These are phyloP conservation scores for Stylonectria norvegica DNA, from an alignment of 2,329 filamentous ascomycete genomes.

Conservation along the genomic window DNA sequence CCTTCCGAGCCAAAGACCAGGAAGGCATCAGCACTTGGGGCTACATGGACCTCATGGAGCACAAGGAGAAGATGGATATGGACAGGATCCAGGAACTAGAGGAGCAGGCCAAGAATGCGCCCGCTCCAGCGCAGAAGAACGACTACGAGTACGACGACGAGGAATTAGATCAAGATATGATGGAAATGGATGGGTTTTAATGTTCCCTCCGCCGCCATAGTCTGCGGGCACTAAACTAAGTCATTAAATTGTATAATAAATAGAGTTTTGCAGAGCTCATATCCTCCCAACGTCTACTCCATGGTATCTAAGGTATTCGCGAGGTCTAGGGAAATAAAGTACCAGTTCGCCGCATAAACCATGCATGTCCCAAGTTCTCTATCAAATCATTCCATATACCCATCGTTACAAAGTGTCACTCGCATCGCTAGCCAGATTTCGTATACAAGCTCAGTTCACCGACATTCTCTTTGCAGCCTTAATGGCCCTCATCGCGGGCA, in stretches of 20 bases:
- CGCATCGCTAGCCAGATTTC: no score
- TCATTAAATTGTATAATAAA: no score
- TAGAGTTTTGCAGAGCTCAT: no score
- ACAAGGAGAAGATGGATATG: constrained; percentile 72
- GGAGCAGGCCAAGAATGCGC: constrained; percentile 34
- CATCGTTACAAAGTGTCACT: no score
- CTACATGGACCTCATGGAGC: constrained; percentile 68
- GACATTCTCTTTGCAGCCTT: constrained; percentile 47
- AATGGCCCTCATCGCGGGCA: constrained; percentile 56
- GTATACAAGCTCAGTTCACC: constrained; percentile 10
- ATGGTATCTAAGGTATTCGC: no score
- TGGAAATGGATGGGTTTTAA: constrained; percentile 45
- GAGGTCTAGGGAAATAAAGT: no score
- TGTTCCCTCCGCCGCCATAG: not conserved
- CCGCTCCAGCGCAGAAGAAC: constrained; percentile 24
- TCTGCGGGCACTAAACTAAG: no score
- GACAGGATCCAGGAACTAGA: constrained; percentile 64
- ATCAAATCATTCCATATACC: no score
- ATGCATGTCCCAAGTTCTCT: no score
- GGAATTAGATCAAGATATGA: constrained; percentile 53
- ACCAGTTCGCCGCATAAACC: no score
- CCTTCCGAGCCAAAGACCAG: constrained; percentile 77
- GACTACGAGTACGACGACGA: constrained; percentile 53
- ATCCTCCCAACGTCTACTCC: no score
- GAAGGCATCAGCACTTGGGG: constrained; percentile 95